Base-by-base conservation (phyloP, 257 asterid species). In the Euphrasia confusa region DNA sequence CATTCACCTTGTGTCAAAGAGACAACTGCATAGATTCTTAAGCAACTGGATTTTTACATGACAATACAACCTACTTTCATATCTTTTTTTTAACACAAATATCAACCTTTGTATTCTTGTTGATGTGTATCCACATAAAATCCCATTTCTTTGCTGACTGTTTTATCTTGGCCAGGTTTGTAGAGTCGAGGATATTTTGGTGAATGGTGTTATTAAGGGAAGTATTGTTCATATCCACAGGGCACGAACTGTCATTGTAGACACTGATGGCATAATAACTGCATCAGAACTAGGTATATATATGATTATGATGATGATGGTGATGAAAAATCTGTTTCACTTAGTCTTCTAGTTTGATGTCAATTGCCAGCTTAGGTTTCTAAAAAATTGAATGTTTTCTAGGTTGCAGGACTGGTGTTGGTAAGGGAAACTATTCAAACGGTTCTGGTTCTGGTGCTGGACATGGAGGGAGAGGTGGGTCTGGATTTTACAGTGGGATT, bases 381-480 rank as follows among this genome's bases (percentile, higher is more conserved):
- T 74, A 54, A 65, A 42, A 17, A 45, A 68, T 69, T 65, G 73
- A 40, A 54, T 72, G 56, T 58, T 67, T 55, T 75, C 44, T 89
- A 90, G 98, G 98, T 68, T 90, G 98, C 71, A 81, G 78, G 70
- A 88, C 77, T 63, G 98, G 98, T 67, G 77, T 88, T 81, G 98
- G 98, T 69, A 79, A 60, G 84, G 98, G 98, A 70, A 91, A 88
- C 72, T 91, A 88, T 79, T 86, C 96, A 50, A 79, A 81, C 65
- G 98, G 96, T 49, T 95, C 92, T 70, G 95, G 96, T 64, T 88
- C 90, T 50, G 98, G 96, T 60, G 98, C 96, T 64, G 96, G 98
- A 67, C 98, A 90, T 79, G 98, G 98, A 65, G 98, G 98, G 72
- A 76, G 75, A 82, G 98, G 98, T 56, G 96, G 98, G n/a, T 82